Base-by-base conservation (phyloP, 1,139 yeast genomes). In the Kurtzmaniella quercitrusa region DNA sequence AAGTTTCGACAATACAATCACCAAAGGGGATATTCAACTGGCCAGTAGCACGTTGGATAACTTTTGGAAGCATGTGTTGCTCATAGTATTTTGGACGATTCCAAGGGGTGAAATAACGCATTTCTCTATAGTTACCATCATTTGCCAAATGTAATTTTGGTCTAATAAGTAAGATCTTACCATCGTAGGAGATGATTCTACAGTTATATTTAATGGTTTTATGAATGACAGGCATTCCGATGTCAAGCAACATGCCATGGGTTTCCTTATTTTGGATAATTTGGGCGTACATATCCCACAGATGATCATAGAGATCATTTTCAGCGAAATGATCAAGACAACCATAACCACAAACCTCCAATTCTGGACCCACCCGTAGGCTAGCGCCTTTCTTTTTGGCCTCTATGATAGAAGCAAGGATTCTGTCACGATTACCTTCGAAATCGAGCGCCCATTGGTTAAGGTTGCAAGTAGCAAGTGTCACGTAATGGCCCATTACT, bases 371-470 rank as follows among this genome's bases (percentile, higher is more conserved):
- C 17, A 94, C 96, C 58, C 99, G 77, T 44, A 94, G 75, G 33
- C 75, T 72, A 0, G 99, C 95, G 9, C 90, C 89, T 48, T 70
- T 75, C 18, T 66, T 62, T 58, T 91, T 91, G 44, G 98, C 96
- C 43, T 78, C 73, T 31, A 62, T 62, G 56, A 94, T 91, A 48
- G 95, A 85, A 57, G 85, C 83, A 33, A 93, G 58, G 53, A 94
- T 93, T 45, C 99, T 73, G 58, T 90, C 96, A 45, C 96, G 77
- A 63, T 94, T 94, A 5, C 98, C 99, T 62, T 93, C 98, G 65
- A 89, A 94, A 65, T 94, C 99, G 48, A 94, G 73, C 0, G 98
- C 96, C 99, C 99, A 94, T 77, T 94, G 99, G 66, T 94, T 94
- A 53, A 94, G 75, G 58, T 85, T 78, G 57, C 85, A 80, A 2